Conservation (phyloP, 768 basidiomycete genomes). For the Pulveroboletus sp. region DNA sequence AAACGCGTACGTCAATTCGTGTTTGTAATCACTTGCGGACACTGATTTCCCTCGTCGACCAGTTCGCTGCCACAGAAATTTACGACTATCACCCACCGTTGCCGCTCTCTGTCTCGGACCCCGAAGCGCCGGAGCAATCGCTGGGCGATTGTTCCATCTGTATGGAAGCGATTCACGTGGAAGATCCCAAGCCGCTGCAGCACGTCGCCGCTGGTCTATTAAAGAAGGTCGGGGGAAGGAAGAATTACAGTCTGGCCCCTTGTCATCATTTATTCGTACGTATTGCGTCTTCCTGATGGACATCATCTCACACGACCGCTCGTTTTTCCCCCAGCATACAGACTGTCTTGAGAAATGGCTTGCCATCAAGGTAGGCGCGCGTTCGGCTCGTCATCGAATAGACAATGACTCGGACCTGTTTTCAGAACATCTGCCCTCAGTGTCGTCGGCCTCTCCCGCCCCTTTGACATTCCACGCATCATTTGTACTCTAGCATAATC, state of each 20-base stretch:
- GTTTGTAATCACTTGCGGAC: not conserved
- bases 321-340: constrained; percentile 55
- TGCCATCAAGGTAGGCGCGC: constrained; percentile 56
- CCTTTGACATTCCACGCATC: constrained; percentile 38
- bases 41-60: not conserved
- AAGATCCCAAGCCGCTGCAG: constrained; percentile 37
- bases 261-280: constrained; percentile 87
- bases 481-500: constrained; percentile 11
- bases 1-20: constrained; percentile 43
- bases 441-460: constrained; percentile 83
- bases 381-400: not conserved
- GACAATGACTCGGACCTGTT: not conserved
- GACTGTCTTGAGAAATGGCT: constrained; percentile 86
- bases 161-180: constrained; percentile 77
- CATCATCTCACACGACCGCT: not conserved
- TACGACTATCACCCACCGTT: constrained; percentile 88
- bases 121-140: constrained; percentile 71
- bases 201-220: constrained; percentile 38
- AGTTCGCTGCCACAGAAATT: constrained; percentile 58
- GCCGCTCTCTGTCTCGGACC: constrained; percentile 51
- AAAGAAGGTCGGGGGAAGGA: constrained; percentile 40
- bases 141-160: constrained; percentile 90
- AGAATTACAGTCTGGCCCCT: constrained; percentile 80
- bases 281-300: not conserved
- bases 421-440: constrained; percentile 86